These are phyloP conservation scores for Melastoma candidum DNA, from an alignment of 441 rosid genomes.

Conservation along the genomic window DNA sequence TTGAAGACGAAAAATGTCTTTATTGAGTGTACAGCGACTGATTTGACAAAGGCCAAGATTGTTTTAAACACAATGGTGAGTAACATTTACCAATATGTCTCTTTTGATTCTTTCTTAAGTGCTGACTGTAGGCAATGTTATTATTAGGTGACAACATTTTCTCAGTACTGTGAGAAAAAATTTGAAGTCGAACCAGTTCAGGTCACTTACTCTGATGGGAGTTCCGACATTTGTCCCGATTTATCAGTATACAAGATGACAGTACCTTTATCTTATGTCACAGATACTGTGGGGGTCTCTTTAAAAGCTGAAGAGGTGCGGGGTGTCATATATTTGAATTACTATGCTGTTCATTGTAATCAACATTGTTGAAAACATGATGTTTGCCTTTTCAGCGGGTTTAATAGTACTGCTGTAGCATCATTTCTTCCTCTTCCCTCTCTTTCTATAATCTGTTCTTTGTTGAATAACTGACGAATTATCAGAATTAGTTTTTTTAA, in stretches of 20 bases:
- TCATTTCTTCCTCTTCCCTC: no score
- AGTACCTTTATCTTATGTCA: conserved; percentile 73
- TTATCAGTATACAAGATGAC: conserved; percentile 58
- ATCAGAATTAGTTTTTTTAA: no score
- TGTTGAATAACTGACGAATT: no score
- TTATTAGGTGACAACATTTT: conserved; percentile 63
- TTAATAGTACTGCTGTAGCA: no score
- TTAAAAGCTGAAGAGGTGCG: conserved; percentile 70
- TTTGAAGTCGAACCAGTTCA: conserved; percentile 92
- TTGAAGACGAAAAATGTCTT: conserved; percentile 87
- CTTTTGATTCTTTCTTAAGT: conserved; percentile 11
- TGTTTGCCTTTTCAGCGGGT: no score
- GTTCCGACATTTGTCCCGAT: conserved; percentile 62
- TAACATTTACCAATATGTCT: conserved; percentile 6
- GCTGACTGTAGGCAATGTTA: conserved; percentile 5
- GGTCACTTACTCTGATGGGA: conserved; percentile 56
- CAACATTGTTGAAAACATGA: no score
- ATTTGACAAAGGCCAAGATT: conserved; percentile 85
- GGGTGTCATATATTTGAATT: conserved; percentile 4
- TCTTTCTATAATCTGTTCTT: no score
- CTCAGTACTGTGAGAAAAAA: conserved; percentile 59
- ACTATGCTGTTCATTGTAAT: no score
- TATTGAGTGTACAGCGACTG: conserved; percentile 95
- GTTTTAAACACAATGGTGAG: conserved; percentile 89
- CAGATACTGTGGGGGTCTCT: conserved; percentile 63